Evolutionary conservation across 768 basidiomycete genomes (phyloP).

Genomic region (Porpolomopsis calyptriformis): DNA sequence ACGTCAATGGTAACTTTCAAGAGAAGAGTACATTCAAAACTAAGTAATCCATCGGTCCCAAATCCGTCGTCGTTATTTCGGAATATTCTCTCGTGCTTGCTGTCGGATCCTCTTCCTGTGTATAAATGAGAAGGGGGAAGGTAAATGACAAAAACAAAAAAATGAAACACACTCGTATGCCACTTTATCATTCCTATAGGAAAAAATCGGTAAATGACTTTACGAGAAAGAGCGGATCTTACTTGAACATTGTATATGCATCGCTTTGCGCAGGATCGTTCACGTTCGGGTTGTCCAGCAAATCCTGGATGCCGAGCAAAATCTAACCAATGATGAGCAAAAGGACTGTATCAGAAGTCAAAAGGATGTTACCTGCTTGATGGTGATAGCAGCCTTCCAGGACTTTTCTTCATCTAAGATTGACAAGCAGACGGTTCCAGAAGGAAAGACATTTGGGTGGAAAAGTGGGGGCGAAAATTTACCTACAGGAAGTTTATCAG

Average conservation of each 20-base stretch:
- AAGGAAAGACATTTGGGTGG: constrained; percentile 98
- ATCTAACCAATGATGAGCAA: constrained; percentile 44
- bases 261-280: constrained; percentile 98
- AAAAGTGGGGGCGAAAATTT: constrained; percentile 95
- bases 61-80: constrained; percentile 67
- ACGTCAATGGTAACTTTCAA: too few species aligned
- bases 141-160: constrained; percentile 2
- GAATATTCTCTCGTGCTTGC: constrained; percentile 85
- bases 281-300: constrained; percentile 91
- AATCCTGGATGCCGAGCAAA: constrained; percentile 88
- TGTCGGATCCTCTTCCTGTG: constrained; percentile 64
- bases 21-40: too few species aligned
- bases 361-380: constrained; percentile 70
- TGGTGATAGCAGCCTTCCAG: constrained; percentile 98
- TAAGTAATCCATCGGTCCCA: too few species aligned
- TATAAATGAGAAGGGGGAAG: constrained; percentile 3
- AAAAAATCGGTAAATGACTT: constrained; percentile 9
- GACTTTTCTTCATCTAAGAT: constrained; percentile 98
- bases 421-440: constrained; percentile 94
- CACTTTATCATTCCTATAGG: constrained; percentile 73
- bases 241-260: constrained; percentile 99
- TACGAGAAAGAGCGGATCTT: constrained; percentile 22
- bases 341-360: not conserved
- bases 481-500: constrained; percentile 36
- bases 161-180: constrained; percentile 72